phyloP scores from a whole-genome alignment of 768 basidiomycete species.

The Saitozyma sp. region DNA sequence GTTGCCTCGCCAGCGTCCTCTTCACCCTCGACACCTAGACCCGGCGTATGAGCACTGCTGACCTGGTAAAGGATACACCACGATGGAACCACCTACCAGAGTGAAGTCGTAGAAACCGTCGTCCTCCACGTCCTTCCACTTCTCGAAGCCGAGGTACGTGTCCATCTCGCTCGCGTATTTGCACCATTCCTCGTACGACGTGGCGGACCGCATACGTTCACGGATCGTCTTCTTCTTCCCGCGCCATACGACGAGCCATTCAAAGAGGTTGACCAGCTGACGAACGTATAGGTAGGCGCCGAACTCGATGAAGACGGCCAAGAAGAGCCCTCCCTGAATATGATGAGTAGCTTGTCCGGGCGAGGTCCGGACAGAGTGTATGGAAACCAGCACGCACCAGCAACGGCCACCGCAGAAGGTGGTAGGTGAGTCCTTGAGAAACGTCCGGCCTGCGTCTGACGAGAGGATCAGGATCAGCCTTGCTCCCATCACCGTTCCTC shows the following conservation, averaged over 20 bases:
- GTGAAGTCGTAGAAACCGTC: slow-evolving; percentile 91
- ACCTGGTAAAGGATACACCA: too few relatives aligned
- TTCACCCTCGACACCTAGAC: slow-evolving; percentile 60
- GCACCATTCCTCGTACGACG: slow-evolving; percentile 88
- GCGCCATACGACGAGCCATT: slow-evolving; percentile 89
- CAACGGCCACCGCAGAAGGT: slow-evolving; percentile 82
- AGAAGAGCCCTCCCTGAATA: slow-evolving; percentile 71
- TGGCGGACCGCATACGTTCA: slow-evolving; percentile 70
- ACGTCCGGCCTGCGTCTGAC: slow-evolving; percentile 54
- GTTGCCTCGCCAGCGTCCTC: slow-evolving; percentile 67
- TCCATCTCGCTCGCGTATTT: slow-evolving; percentile 75
- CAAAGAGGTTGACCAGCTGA: slow-evolving; percentile 90
- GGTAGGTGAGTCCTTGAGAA: slow-evolving; percentile 67
- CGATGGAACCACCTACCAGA: slow-evolving; percentile 59
- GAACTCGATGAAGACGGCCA: slow-evolving; percentile 81
- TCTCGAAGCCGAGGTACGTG: slow-evolving; percentile 75
- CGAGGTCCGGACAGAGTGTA: background rate
- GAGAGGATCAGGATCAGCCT: background rate
- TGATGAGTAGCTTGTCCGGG: slow-evolving; percentile 5
- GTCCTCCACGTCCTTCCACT: slow-evolving; percentile 84
- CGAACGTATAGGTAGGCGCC: slow-evolving; percentile 73
- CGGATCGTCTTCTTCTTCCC: slow-evolving; percentile 79
- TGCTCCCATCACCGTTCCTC: too few relatives aligned
- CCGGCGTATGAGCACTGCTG: background rate
- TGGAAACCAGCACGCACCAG: slow-evolving; percentile 52